Conservation (phyloP, 306 rosid species). For the Canavalia gladiata region DNA sequence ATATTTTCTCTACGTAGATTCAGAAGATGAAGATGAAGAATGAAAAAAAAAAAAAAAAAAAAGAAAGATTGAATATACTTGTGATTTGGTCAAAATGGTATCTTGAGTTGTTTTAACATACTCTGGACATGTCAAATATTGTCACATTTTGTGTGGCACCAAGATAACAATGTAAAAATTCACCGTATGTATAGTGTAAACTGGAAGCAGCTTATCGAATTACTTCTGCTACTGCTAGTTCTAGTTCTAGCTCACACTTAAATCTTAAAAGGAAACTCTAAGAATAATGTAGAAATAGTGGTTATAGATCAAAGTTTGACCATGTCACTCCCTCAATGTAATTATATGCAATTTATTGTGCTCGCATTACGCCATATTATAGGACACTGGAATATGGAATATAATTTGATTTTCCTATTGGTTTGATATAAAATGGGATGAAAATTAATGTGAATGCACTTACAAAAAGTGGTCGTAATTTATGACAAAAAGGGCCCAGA, state of each 20-base stretch:
- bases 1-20: constrained; percentile 65
- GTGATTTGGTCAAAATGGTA: constrained; percentile 29
- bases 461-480: no score
- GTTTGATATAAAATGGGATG: no score
- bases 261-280: neutral
- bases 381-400: neutral
- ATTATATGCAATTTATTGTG: no score
- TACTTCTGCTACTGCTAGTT: neutral
- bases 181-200: constrained; percentile 11
- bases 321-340: no score
- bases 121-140: neutral
- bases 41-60: constrained; percentile 76
- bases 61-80: constrained; percentile 37
- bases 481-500: no score
- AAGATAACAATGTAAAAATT: constrained; percentile 29
- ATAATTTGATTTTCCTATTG: neutral
- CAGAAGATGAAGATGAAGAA: constrained; percentile 91
- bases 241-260: constrained; percentile 1
- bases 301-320: no score
- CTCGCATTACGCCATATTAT: neutral
- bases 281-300: neutral
- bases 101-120: constrained; percentile 23
- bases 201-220: constrained; percentile 4
- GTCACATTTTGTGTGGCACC: neutral
- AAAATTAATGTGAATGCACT: no score